These are phyloP conservation scores for Eucalyptus curtisii DNA, from an alignment of 345 rosid species.

Conservation along the genomic window DNA sequence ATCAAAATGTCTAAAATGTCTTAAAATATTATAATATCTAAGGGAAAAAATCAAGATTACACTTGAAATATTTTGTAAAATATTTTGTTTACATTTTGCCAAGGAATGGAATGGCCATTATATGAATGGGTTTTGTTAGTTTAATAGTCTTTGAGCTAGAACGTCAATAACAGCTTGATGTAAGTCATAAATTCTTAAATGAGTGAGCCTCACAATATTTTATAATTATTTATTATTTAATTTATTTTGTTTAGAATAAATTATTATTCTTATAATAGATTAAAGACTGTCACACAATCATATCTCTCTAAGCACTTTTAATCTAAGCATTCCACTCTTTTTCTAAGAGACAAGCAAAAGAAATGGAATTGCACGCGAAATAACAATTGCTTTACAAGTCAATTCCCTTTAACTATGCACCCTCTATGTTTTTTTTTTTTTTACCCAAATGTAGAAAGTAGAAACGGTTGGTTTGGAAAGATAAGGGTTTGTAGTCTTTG, in stretches of 20 bases:
- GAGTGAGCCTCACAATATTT: too few species aligned
- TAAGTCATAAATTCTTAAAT: fast-evolving
- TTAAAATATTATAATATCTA: too few species aligned
- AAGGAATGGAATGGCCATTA: not conserved
- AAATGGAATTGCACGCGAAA: not conserved
- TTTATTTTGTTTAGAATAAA: fast-evolving
- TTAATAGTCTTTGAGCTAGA: fast-evolving
- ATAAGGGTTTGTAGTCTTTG: not conserved
- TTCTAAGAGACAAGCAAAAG: not conserved
- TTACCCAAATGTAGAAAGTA: not conserved
- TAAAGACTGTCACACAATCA: too few species aligned
- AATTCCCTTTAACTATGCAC: not conserved
- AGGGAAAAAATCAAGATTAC: not conserved
- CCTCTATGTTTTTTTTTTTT: too few species aligned
- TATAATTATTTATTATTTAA: fast-evolving
- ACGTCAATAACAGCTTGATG: too few species aligned
- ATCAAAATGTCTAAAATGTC: too few species aligned
- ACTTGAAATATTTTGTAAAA: not conserved
- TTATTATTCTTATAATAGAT: fast-evolving
- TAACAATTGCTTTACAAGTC: not conserved
- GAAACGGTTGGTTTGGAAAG: not conserved
- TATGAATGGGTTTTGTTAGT: too few species aligned
- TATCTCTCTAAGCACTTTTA: too few species aligned
- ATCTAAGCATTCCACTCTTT: not conserved
- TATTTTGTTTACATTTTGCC: not conserved